These are phyloP conservation scores for Codiaeum variegatum DNA, from an alignment of 441 rosid genomes.

Conservation along the genomic window DNA sequence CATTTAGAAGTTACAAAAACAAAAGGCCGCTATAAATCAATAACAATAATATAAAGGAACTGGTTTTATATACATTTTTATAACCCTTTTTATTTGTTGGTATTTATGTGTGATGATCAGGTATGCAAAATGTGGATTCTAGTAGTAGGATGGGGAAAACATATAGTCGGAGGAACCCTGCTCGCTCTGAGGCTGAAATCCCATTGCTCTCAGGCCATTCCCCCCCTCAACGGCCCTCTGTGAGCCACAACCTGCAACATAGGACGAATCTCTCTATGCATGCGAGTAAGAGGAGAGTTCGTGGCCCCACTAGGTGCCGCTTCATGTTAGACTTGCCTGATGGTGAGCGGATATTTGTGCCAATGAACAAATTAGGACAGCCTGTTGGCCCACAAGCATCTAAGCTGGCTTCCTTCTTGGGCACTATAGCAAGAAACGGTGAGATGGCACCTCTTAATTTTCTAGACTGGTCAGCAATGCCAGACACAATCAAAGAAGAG, in stretches of 20 bases:
- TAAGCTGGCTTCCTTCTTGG: slow-evolving; percentile 35
- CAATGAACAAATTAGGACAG: slow-evolving; percentile 32
- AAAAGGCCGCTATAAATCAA: background rate
- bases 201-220: slow-evolving; percentile 6
- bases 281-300: slow-evolving; percentile 22
- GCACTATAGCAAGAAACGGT: slow-evolving; percentile 38
- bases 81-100: background rate
- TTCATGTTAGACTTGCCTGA: slow-evolving; percentile 25
- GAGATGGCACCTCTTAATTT: slow-evolving; percentile 35
- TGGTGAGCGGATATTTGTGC: slow-evolving; percentile 32
- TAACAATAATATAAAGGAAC: background rate
- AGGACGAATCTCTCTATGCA: background rate
- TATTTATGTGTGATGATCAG: slow-evolving; percentile 20
- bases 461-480: slow-evolving; percentile 31
- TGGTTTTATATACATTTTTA: background rate
- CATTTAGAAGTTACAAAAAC: slow-evolving; percentile 7
- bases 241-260: slow-evolving; percentile 1
- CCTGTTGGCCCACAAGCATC: slow-evolving; percentile 35
- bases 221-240: slow-evolving; percentile 11
- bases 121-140: slow-evolving; percentile 8
- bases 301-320: slow-evolving; percentile 33
- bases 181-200: slow-evolving; percentile 12
- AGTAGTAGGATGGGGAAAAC: slow-evolving; percentile 18
- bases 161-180: slow-evolving; percentile 15
- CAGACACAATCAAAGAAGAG: slow-evolving; percentile 28